Conservation (phyloP, 768 basidiomycete genomes). For the Royoungia palumana region DNA sequence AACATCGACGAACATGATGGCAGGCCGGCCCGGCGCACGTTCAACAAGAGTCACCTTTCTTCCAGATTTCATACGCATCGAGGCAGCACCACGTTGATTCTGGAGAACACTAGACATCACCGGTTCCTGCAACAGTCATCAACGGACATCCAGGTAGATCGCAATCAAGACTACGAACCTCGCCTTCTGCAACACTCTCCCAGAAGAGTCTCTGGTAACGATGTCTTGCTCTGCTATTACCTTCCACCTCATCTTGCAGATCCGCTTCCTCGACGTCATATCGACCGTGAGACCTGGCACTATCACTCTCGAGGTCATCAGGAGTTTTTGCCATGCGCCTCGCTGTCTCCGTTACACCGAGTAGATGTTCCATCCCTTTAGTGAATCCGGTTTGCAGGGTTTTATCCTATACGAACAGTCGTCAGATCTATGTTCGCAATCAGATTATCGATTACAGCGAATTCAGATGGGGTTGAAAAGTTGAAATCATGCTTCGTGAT, state of each 20-base stretch:
- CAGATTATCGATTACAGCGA: conserved; percentile 7
- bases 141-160: neutral
- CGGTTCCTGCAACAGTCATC: conserved; percentile 46
- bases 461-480: conserved; percentile 74
- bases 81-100: conserved; percentile 41
- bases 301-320: conserved; percentile 8
- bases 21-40: conserved; percentile 45
- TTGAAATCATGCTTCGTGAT: conserved; percentile 51
- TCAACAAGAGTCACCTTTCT: conserved; percentile 37
- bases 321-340: conserved; percentile 9
- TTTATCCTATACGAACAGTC: conserved; percentile 44
- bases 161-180: conserved; percentile 40
- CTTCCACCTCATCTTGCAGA: conserved; percentile 52
- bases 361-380: conserved; percentile 73
- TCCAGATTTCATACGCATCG: conserved; percentile 36
- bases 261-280: conserved; percentile 62
- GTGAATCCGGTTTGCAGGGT: conserved; percentile 76
- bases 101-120: conserved; percentile 57
- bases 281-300: conserved; percentile 19
- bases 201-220: conserved; percentile 74
- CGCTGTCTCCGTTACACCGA: conserved; percentile 49
- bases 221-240: conserved; percentile 52
- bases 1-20: conserved; percentile 69
- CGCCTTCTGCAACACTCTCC: conserved; percentile 72
- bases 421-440: neutral